Base-by-base conservation (phyloP, 2,329 filamentous ascomycete species). In the Leptographium galeiforme region DNA sequence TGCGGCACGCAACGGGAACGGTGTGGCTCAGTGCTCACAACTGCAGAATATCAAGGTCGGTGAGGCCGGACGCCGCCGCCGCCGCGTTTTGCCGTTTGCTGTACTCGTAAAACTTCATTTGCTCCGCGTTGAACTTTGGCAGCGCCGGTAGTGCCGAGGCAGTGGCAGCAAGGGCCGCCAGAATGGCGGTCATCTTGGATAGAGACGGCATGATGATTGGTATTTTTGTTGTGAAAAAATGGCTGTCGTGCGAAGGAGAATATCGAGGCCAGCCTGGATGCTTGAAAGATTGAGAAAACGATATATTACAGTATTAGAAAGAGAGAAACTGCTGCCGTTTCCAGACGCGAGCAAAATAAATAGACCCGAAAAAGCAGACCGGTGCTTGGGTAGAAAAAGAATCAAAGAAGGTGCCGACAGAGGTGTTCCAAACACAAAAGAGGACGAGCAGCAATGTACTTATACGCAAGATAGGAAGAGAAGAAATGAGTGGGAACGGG, bases 31-130 rank as follows among this genome's bases (percentile, higher is more conserved):
- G 14, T 8, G 66, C 75, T 67, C 67, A 79, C 76, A 81, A 81
- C 65, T 81, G 75, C 46, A 80, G 67, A 58, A 81, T 78, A 57
- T 79, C 77, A 33, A 75, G 66, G 59, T 81, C 77, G 13, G 65
- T 68, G 44, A 79, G 66, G 33, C 75, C 75, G 2, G 67, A 61
- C 3, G 68, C 63, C 13, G 71, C 70, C 4, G 73, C 75, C 5
- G 70, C 70, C 6, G 68, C 70, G 57, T 75, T 75, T 62, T 78
- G 76, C 51, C 75, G 72, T 65, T 70, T 76, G 56, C 71, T 67
- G 50, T 73, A 60, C 52, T 69, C 63, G 63, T 74, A 72, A 58
- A 78, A 70, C 60, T 69, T 63, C 59, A 71, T 63, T 62, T 78
- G 74, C 53, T 64, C 61, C 39, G 60, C 56, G n/a, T 64, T 71